These are phyloP conservation scores for Ascochyta fabae DNA, from an alignment of 2,329 filamentous ascomycete genomes.

Conservation along the genomic window DNA sequence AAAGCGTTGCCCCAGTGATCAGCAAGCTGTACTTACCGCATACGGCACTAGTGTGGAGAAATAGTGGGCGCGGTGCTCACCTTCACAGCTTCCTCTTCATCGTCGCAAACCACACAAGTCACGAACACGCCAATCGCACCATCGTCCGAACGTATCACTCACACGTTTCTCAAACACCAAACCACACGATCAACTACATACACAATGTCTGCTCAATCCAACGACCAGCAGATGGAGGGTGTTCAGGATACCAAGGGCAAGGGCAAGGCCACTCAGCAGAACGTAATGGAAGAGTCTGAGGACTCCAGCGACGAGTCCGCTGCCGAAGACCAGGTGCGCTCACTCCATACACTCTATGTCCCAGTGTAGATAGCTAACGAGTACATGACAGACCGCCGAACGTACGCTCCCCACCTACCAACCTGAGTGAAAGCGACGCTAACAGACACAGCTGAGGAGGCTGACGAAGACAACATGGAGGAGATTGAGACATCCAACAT, in stretches of 20 bases:
- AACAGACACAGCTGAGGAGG: slow-evolving; percentile 60
- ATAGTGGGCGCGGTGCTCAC: slow-evolving; percentile 25
- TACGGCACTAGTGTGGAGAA: slow-evolving; percentile 15
- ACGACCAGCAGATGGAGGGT: slow-evolving; percentile 48
- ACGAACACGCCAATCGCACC: slow-evolving; percentile 26
- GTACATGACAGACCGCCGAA: slow-evolving; percentile 38
- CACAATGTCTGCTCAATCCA: slow-evolving; percentile 43
- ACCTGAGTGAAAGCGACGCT: slow-evolving; percentile 13
- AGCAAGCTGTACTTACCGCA: slow-evolving; percentile 1
- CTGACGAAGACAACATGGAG: slow-evolving; percentile 82
- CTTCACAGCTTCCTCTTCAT: slow-evolving; percentile 28
- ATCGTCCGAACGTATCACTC: slow-evolving; percentile 18
- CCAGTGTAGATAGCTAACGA: slow-evolving; percentile 37
- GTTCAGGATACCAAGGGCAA: slow-evolving; percentile 73
- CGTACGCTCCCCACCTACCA: slow-evolving; percentile 33
- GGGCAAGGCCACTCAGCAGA: slow-evolving; percentile 73
- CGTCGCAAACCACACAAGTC: slow-evolving; percentile 31
- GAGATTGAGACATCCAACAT: slow-evolving; percentile 93
- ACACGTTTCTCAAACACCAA: slow-evolving; percentile 11
- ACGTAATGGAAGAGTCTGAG: slow-evolving; percentile 76
- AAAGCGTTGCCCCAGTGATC: slow-evolving; percentile 25
- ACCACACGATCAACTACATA: slow-evolving; percentile 12
- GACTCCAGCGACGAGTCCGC: slow-evolving; percentile 72
- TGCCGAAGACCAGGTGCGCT: slow-evolving; percentile 63
- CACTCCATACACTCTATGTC: not conserved